phyloP scores from a whole-genome alignment of 305 asterid genomes.

The Vinca major region DNA sequence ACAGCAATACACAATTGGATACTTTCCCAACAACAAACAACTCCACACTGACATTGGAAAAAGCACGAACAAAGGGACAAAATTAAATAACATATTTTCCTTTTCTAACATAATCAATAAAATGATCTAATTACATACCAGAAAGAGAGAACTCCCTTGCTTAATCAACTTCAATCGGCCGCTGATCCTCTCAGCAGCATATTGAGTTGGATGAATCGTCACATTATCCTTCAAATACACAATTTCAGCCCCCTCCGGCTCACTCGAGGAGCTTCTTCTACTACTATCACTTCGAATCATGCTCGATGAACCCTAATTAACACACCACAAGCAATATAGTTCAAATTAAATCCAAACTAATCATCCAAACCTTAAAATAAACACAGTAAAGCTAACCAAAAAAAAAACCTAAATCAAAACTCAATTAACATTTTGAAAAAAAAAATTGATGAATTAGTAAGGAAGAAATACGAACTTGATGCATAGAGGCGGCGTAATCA shows the following conservation, averaged over 20 bases:
- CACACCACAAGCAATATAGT: neutral
- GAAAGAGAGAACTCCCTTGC: slow-evolving; percentile 63
- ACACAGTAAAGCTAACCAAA: neutral
- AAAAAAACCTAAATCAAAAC: neutral
- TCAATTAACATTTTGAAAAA: neutral
- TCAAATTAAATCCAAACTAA: slow-evolving; percentile 10
- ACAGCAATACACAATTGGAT: neutral
- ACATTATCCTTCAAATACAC: slow-evolving; percentile 86
- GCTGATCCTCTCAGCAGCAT: slow-evolving; percentile 81
- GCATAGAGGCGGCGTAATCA: slow-evolving; percentile 84
- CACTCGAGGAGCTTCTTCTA: slow-evolving; percentile 49
- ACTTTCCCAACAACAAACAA: neutral
- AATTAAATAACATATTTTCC: neutral
- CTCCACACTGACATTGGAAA: neutral
- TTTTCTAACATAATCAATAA: neutral
- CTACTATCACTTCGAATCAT: slow-evolving; percentile 38
- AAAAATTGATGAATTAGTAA: neutral
- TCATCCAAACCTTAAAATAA: slow-evolving; percentile 8
- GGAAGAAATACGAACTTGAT: slow-evolving; percentile 43
- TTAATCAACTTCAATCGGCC: slow-evolving; percentile 94
- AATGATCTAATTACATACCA: slow-evolving; percentile 37
- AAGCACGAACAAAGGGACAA: neutral
- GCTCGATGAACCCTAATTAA: slow-evolving; percentile 32
- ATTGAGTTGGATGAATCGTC: slow-evolving; percentile 87
- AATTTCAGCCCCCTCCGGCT: slow-evolving; percentile 61